phyloP scores from a whole-genome alignment of 345 rosid genomes.

The Salix brachista region DNA sequence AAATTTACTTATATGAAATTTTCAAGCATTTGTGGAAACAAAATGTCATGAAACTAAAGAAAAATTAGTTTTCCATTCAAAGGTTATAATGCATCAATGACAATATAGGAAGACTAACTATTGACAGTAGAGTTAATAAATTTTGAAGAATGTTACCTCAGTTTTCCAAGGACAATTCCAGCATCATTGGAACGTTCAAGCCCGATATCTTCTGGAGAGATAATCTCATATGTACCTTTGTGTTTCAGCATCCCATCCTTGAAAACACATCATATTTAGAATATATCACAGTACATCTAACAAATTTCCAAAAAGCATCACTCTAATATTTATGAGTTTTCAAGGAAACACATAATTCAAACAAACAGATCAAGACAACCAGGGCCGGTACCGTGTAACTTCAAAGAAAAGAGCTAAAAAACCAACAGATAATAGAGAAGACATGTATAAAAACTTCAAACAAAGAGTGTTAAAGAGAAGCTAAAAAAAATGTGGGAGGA shows the following conservation, averaged over 20 bases:
- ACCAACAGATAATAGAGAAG: not conserved
- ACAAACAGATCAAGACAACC: not conserved
- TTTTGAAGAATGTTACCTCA: slow-evolving; percentile 47
- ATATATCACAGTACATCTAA: not conserved
- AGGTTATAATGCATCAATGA: not conserved
- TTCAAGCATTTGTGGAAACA: no score
- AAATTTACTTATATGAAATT: no score
- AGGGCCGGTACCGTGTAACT: not conserved
- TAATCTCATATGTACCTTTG: slow-evolving; percentile 87
- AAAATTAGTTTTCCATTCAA: no score
- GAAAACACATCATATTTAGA: slow-evolving; percentile 10
- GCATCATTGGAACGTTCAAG: slow-evolving; percentile 80
- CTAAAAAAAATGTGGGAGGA: not conserved
- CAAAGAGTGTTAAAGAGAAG: not conserved
- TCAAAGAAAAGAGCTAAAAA: not conserved
- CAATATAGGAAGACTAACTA: not conserved
- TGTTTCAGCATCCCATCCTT: slow-evolving; percentile 98
- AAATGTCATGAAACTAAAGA: no score
- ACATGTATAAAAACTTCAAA: not conserved
- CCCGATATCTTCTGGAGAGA: slow-evolving; percentile 83
- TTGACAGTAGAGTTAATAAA: not conserved
- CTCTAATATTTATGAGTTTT: not conserved
- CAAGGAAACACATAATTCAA: not conserved
- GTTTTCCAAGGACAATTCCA: slow-evolving; percentile 93
- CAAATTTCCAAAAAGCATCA: not conserved